Percentiles rank a stretch among this genome's conserved stretches.
These are phyloP conservation scores for Xylariaceae sp. DNA, from an alignment of 2,329 filamentous ascomycete genomes.

Conservation along the genomic window DNA sequence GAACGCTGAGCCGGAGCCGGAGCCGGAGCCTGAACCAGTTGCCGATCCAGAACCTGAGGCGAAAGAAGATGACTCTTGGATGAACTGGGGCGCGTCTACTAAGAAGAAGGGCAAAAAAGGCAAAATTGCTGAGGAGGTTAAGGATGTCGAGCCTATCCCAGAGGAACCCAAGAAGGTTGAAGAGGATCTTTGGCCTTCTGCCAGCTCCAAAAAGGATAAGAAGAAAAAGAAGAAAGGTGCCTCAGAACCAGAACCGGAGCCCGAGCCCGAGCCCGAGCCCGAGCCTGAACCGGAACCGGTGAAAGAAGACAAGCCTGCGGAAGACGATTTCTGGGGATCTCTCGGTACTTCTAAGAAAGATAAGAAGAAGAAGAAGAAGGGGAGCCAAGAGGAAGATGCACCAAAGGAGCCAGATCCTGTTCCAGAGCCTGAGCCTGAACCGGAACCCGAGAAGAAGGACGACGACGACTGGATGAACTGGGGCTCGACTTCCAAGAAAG, in stretches of 20 bases:
- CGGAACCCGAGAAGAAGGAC: constrained; percentile 14
- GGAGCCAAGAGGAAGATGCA: constrained; percentile 14
- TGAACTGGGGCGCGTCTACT: constrained; percentile 22
- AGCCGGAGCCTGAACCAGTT: constrained; percentile 1
- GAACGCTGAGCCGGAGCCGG: constrained; percentile 6
- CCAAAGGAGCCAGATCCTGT: constrained; percentile 26
- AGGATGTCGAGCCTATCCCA: constrained; percentile 22
- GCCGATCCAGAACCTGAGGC: constrained; percentile 19
- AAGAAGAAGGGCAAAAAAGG: constrained; percentile 44
- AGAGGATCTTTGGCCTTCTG: constrained; percentile 18
- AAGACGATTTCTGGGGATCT: constrained; percentile 14
- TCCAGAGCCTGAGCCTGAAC: constrained; percentile 25
- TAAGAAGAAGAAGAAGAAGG: constrained; percentile 29
- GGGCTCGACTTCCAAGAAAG: constrained; percentile 25
- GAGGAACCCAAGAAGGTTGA: constrained; percentile 8
- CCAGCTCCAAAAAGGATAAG: constrained; percentile 25
- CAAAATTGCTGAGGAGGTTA: constrained; percentile 21
- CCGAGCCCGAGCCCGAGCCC: constrained; percentile 10
- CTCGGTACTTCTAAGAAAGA: constrained; percentile 17
- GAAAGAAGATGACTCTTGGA: constrained; percentile 31
- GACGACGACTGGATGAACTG: constrained; percentile 31
- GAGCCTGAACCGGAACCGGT: constrained; percentile 14
- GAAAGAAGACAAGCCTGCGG: constrained; percentile 18
- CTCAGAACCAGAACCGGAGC: constrained; percentile 10
- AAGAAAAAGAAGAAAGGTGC: constrained; percentile 27